Evolutionary conservation across 768 basidiomycete genomes (phyloP).

Genomic region (Hericium rajendrae): DNA sequence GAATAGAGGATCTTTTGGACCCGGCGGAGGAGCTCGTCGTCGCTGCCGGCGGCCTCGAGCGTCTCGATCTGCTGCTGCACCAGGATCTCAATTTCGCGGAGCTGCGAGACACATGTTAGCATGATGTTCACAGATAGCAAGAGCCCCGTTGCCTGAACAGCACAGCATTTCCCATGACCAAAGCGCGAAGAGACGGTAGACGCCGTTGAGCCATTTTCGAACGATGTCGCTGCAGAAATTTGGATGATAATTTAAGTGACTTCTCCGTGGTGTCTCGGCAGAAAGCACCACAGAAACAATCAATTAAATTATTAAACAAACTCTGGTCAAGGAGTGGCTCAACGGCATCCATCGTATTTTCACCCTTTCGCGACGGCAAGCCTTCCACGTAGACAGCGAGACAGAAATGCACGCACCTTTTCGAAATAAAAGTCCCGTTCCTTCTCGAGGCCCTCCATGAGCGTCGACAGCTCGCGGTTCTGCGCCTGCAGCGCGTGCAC

Average conservation of each 20-base stretch:
- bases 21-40: constrained; percentile 54
- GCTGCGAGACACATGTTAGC: constrained; percentile 33
- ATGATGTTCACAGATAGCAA: no score
- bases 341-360: no score
- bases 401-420: constrained; percentile 49
- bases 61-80: constrained; percentile 72
- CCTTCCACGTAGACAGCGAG: no score
- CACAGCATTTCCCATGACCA: not conserved
- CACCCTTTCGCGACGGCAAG: no score
- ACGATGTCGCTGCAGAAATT: no score
- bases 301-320: no score
- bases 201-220: not conserved
- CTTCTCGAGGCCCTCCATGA: constrained; percentile 89
- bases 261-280: not conserved
- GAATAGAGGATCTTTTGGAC: constrained; percentile 93
- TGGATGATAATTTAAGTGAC: no score
- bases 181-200: not conserved
- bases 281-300: no score
- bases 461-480: constrained; percentile 69
- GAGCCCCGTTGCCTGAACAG: no score
- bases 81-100: constrained; percentile 93
- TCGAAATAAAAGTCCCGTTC: constrained; percentile 98
- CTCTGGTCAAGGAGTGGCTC: no score
- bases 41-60: constrained; percentile 45
- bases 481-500: constrained; percentile 64